These are phyloP conservation scores for Ganoderma lingzhi DNA, from an alignment of 1,284 basidiomycete genomes.

Conservation along the genomic window DNA sequence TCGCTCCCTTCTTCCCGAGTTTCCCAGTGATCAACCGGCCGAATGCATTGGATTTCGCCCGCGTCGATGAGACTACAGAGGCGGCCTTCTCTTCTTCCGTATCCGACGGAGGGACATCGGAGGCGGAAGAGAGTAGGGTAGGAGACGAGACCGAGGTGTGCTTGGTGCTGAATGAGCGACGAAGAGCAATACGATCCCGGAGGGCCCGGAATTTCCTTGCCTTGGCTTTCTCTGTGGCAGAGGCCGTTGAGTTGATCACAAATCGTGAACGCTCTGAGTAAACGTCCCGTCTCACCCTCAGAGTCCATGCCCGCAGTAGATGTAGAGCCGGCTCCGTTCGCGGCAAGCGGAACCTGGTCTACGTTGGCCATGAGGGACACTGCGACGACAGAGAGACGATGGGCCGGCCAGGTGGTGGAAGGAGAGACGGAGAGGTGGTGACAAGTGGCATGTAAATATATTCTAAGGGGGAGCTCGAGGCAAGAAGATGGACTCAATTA, in stretches of 20 bases:
- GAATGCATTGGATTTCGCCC: slow-evolving; percentile 19
- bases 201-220: slow-evolving; percentile 27
- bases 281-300: not conserved
- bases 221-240: slow-evolving; percentile 10
- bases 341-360: not conserved
- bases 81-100: slow-evolving; percentile 6
- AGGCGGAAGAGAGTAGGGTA: slow-evolving; percentile 13
- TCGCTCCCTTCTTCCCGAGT: slow-evolving; percentile 20
- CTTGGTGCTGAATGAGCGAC: slow-evolving; percentile 29
- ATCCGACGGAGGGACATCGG: not conserved
- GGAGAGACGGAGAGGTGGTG: slow-evolving; percentile 7
- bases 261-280: not conserved
- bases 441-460: slow-evolving; percentile 1
- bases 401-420: not conserved
- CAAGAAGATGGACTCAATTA: slow-evolving; percentile 11
- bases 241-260: not conserved
- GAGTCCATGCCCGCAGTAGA: slow-evolving; percentile 10
- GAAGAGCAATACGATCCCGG: slow-evolving; percentile 27
- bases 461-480: not conserved
- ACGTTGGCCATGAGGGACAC: slow-evolving; percentile 18
- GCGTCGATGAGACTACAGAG: slow-evolving; percentile 12
- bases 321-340: not conserved
- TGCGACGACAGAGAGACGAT: not conserved
- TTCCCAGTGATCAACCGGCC: slow-evolving; percentile 25
- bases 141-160: slow-evolving; percentile 30